Percentiles rank a stretch among this genome's conserved stretches.
Conservation (phyloP, 257 asterid genomes). For the Echium plantagineum region DNA sequence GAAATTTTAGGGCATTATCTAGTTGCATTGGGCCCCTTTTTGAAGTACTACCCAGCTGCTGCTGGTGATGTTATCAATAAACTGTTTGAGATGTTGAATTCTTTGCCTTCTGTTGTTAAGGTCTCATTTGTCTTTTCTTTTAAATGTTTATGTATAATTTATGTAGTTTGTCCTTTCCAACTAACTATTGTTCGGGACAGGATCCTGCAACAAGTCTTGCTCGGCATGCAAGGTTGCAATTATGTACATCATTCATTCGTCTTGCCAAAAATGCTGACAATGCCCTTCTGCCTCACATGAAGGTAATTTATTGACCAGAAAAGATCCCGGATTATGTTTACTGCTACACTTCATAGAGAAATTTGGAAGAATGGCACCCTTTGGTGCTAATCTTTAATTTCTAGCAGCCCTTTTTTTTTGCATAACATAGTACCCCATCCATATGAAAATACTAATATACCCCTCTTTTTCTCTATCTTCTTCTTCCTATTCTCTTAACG, state of each 20-base stretch:
- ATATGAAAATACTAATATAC: too few relatives aligned
- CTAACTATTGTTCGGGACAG: conserved; percentile 27
- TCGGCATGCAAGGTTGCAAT: conserved; percentile 93
- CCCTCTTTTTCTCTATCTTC: too few relatives aligned
- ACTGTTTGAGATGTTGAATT: conserved; percentile 68
- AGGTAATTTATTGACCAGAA: conserved; percentile 31
- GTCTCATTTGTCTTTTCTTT: conserved; percentile 32
- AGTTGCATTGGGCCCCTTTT: conserved; percentile 82
- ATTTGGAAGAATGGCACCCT: too few relatives aligned
- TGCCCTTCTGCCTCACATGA: conserved; percentile 93
- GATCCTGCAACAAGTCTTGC: conserved; percentile 80
- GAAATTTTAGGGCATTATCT: conserved; percentile 83
- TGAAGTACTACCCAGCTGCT: conserved; percentile 78
- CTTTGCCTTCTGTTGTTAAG: conserved; percentile 80
- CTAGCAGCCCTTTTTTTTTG: too few relatives aligned
- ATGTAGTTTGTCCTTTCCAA: conserved; percentile 1
- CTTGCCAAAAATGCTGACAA: conserved; percentile 76
- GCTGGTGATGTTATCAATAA: conserved; percentile 79
- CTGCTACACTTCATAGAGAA: too few relatives aligned
- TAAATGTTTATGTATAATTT: conserved; percentile 3
- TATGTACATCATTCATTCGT: conserved; percentile 90
- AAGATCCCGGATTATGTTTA: neutral
- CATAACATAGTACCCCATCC: too few relatives aligned
- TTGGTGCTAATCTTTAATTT: too few relatives aligned
- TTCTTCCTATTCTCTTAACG: too few relatives aligned